Conservation (phyloP, 768 basidiomycete genomes). For the Inosperma sp. region DNA sequence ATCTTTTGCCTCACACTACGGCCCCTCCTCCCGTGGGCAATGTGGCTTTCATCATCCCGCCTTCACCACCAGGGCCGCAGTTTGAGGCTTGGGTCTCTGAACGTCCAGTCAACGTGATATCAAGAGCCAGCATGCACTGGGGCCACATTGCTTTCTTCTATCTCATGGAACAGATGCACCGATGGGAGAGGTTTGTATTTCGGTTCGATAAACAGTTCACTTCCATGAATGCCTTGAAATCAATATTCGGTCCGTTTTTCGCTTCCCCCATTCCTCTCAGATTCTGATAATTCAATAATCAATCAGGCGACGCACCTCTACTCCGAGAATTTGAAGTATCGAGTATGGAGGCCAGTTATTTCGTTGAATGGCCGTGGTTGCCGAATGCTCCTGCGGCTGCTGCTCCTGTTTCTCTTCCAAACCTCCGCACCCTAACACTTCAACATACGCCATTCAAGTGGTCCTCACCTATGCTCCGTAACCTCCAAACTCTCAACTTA, state of each 20-base stretch:
- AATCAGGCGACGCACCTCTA: slow-evolving; percentile 64
- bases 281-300: slow-evolving; percentile 13
- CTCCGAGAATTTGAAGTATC: slow-evolving; percentile 76
- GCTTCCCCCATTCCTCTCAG: slow-evolving; percentile 7
- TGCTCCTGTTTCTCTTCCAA: slow-evolving; percentile 36
- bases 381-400: slow-evolving; percentile 43
- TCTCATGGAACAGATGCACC: slow-evolving; percentile 72
- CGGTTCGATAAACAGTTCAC: slow-evolving; percentile 73
- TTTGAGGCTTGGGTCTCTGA: slow-evolving; percentile 38
- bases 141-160: slow-evolving; percentile 78
- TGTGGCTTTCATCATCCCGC: slow-evolving; percentile 39
- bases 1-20: slow-evolving; percentile 34
- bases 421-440: slow-evolving; percentile 54
- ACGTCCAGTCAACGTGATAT: slow-evolving; percentile 25
- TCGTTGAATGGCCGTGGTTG: slow-evolving; percentile 72
- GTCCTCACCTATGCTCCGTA: slow-evolving; percentile 67
- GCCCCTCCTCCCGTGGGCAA: slow-evolving; percentile 24
- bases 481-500: slow-evolving; percentile 55
- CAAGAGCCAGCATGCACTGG: slow-evolving; percentile 61
- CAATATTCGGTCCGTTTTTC: slow-evolving; percentile 54
- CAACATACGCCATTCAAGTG: slow-evolving; percentile 75
- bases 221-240: slow-evolving; percentile 68
- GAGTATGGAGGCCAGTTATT: slow-evolving; percentile 57
- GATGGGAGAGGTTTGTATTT: slow-evolving; percentile 80
- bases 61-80: slow-evolving; percentile 32